A percentile compares a stretch with the other conserved stretches of the same genome.
Conservation (phyloP, 2,329 filamentous ascomycete genomes). For the Zymoseptoria crescenta region DNA sequence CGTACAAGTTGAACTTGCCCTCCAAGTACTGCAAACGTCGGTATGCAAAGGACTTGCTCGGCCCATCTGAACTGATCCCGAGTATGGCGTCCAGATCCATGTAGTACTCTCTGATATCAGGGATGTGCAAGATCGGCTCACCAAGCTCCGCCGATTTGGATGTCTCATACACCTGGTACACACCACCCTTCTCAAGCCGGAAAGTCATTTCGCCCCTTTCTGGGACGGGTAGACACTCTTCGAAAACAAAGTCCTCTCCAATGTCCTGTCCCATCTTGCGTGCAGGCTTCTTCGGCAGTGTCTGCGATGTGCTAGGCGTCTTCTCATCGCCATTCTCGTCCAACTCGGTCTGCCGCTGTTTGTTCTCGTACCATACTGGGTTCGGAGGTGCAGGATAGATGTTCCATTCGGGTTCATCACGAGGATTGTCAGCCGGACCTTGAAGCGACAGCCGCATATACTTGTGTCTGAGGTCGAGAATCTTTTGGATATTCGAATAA, state of each 20-base stretch:
- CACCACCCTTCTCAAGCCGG: conserved; percentile 70
- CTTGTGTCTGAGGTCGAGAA: conserved; percentile 80
- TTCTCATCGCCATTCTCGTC: conserved; percentile 11
- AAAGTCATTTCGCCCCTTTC: conserved; percentile 64
- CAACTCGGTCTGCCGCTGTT: conserved; percentile 16
- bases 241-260: conserved; percentile 82
- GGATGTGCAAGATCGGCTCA: conserved; percentile 71
- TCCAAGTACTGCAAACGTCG: conserved; percentile 90
- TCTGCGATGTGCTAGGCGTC: conserved; percentile 9
- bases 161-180: conserved; percentile 86
- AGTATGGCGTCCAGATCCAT: conserved; percentile 85
- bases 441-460: conserved; percentile 85
- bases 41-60: conserved; percentile 95
- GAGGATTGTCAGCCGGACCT: conserved; percentile 74
- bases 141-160: conserved; percentile 53
- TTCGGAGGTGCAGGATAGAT: conserved; percentile 90
- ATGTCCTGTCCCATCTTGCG: conserved; percentile 83
- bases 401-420: conserved; percentile 72
- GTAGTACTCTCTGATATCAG: conserved; percentile 89
- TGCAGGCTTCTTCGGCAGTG: conserved; percentile 40
- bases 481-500: conserved; percentile 80
- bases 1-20: conserved; percentile 93
- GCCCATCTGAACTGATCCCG: conserved; percentile 86
- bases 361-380: conserved; percentile 65
- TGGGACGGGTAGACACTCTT: conserved; percentile 69